Evolutionary conservation across 1,284 basidiomycete species (phyloP).

Genomic region (Naganishia cerealis): DNA sequence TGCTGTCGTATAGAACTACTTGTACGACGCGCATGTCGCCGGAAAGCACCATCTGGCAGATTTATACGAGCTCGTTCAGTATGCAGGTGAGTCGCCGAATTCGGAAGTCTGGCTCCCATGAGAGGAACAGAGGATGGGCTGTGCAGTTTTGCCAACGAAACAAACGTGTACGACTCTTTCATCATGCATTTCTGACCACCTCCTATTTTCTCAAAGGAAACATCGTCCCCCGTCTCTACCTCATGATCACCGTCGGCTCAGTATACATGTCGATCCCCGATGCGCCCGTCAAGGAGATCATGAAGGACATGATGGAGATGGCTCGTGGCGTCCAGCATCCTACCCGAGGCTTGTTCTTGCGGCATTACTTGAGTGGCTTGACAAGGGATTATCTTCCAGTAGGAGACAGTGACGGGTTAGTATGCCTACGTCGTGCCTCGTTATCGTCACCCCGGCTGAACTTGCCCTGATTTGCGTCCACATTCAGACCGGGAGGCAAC

Average conservation of each 20-base stretch:
- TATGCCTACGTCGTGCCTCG: slow-evolving; percentile 28
- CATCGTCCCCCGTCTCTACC: slow-evolving; percentile 88
- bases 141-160: not conserved
- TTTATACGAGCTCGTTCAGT: slow-evolving; percentile 95
- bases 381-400: slow-evolving; percentile 89
- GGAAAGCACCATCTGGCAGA: slow-evolving; percentile 90
- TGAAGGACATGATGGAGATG: slow-evolving; percentile 99
- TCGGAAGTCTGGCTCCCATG: not conserved
- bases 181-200: not conserved
- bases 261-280: slow-evolving; percentile 96
- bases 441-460: not conserved
- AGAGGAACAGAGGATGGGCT: not conserved
- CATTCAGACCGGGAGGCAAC: slow-evolving; percentile 72
- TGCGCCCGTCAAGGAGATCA: slow-evolving; percentile 92
- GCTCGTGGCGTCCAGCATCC: slow-evolving; percentile 90
- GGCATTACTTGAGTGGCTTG: slow-evolving; percentile 92
- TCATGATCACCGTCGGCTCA: slow-evolving; percentile 96
- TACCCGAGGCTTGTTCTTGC: slow-evolving; percentile 83
- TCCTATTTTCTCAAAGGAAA: slow-evolving; percentile 43
- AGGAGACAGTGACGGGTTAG: slow-evolving; percentile 77
- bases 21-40: slow-evolving; percentile 86
- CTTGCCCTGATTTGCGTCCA: slow-evolving; percentile 16
- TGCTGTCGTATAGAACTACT: slow-evolving; percentile 62
- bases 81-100: slow-evolving; percentile 64
- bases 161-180: not conserved